Conservation (phyloP, 805 yeast species). For the Starmera dryadoides region DNA sequence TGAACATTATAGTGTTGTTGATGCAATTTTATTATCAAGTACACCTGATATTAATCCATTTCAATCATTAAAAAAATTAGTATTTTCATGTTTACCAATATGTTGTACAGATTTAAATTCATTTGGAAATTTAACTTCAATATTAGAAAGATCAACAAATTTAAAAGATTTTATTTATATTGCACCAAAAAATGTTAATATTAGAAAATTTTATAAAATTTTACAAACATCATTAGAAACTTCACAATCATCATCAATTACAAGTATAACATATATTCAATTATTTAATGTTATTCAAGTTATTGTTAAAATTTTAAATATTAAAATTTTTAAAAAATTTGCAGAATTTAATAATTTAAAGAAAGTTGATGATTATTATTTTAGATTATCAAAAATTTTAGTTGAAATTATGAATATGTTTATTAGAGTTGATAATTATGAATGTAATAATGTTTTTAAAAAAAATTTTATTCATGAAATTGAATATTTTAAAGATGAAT, state of each 20-base stretch:
- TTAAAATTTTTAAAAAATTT: constrained; percentile 7
- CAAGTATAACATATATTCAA: background rate
- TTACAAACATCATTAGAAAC: background rate
- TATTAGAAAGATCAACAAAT: background rate
- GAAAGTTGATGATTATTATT: constrained; percentile 13
- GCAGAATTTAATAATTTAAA: constrained; percentile 4
- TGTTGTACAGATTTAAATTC: background rate
- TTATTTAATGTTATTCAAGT: constrained; percentile 4
- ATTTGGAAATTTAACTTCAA: background rate
- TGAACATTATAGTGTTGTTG: background rate
- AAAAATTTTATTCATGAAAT: background rate
- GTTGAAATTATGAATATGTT: constrained; percentile 12
- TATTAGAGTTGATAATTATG: constrained; percentile 14
- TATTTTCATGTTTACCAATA: background rate
- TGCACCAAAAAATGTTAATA: background rate
- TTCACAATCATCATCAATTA: background rate
- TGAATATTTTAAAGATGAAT: constrained; percentile 3
- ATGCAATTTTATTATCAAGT: background rate
- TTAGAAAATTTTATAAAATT: background rate
- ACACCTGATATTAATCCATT: background rate
- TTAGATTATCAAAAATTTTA: constrained; percentile 7
- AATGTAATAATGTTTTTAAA: background rate
- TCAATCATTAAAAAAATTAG: background rate
- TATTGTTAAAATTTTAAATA: constrained; percentile 5
- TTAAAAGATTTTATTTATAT: background rate